A percentile compares a stretch with the other conserved stretches of the same genome.
Conservation (phyloP, 257 asterid genomes). For the Solanum virginianum region DNA sequence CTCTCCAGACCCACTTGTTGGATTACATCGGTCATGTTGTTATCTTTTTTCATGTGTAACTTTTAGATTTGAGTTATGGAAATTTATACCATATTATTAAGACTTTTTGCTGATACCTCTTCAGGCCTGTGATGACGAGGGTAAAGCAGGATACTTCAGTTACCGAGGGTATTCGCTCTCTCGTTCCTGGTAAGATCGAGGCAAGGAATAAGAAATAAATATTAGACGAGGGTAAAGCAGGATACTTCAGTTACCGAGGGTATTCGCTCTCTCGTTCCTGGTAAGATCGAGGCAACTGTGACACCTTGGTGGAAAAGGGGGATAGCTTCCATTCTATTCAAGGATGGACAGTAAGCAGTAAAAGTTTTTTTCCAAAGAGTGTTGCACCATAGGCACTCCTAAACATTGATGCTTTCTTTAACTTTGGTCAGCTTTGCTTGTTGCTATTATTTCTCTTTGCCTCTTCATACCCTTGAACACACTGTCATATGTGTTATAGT, state of each 20-base stretch:
- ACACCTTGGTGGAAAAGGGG: conserved; percentile 94
- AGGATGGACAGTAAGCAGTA: conserved; percentile 20
- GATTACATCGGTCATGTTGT: not conserved
- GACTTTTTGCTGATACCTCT: not conserved
- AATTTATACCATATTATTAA: not conserved
- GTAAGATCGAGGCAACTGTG: conserved; percentile 31
- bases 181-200: conserved; percentile 41
- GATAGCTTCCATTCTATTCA: conserved; percentile 40
- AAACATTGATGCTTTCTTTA: not conserved
- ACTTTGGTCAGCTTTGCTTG: not conserved
- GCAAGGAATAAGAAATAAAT: too few relatives aligned
- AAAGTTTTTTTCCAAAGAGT: not conserved
- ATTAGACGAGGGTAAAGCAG: conserved; percentile 31
- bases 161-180: conserved; percentile 12
- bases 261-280: conserved; percentile 32
- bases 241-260: conserved; percentile 14
- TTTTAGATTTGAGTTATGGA: not conserved
- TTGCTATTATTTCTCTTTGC: not conserved
- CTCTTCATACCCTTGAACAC: not conserved
- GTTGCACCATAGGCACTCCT: not conserved
- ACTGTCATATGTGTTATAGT: not conserved
- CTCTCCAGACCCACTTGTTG: not conserved
- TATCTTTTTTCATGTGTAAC: not conserved
- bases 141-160: conserved; percentile 25
- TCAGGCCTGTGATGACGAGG: conserved; percentile 35